Conservation (phyloP, 1,139 yeast species). For the Hemisphaericaspora lyxosophila region DNA sequence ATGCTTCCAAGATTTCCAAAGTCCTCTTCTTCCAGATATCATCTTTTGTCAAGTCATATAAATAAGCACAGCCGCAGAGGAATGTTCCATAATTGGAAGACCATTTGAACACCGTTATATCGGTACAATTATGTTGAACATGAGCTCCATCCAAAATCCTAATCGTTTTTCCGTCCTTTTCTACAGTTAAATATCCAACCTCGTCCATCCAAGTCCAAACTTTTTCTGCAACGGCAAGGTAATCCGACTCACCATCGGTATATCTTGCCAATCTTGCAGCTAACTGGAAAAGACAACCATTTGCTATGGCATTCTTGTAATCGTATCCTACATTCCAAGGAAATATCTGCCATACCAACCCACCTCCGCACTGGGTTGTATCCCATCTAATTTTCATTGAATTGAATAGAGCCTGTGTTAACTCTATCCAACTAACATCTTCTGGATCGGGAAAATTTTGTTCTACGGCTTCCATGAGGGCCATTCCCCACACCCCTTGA, state of each 20-base stretch:
- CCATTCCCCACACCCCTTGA: slow-evolving; percentile 69
- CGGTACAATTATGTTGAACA: slow-evolving; percentile 54
- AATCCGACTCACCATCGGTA: slow-evolving; percentile 55
- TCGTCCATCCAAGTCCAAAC: slow-evolving; percentile 71
- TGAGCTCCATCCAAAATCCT: slow-evolving; percentile 72
- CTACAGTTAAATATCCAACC: slow-evolving; percentile 45
- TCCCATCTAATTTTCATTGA: slow-evolving; percentile 82
- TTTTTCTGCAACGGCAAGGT: slow-evolving; percentile 60
- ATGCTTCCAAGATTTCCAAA: slow-evolving; percentile 49
- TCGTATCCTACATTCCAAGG: slow-evolving; percentile 73
- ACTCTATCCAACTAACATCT: slow-evolving; percentile 61
- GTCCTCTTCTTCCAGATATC: slow-evolving; percentile 58
- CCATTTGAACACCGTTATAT: slow-evolving; percentile 59
- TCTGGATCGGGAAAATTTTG: slow-evolving; percentile 53
- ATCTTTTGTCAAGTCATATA: slow-evolving; percentile 63
- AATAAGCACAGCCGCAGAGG: slow-evolving; percentile 69
- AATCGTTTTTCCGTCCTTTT: slow-evolving; percentile 33
- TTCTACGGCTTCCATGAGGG: slow-evolving; percentile 61
- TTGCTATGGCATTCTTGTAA: slow-evolving; percentile 77
- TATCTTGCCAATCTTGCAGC: slow-evolving; percentile 78
- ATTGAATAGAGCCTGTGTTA: slow-evolving; percentile 75
- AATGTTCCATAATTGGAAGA: slow-evolving; percentile 75
- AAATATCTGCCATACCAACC: slow-evolving; percentile 84
- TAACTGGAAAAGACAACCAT: slow-evolving; percentile 73
- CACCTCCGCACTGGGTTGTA: slow-evolving; percentile 61